Evolutionary conservation across 2,329 filamentous ascomycete species (phyloP), one percentile per base, ranked within the genome.

Genomic region (Penicillium sp.): DNA sequence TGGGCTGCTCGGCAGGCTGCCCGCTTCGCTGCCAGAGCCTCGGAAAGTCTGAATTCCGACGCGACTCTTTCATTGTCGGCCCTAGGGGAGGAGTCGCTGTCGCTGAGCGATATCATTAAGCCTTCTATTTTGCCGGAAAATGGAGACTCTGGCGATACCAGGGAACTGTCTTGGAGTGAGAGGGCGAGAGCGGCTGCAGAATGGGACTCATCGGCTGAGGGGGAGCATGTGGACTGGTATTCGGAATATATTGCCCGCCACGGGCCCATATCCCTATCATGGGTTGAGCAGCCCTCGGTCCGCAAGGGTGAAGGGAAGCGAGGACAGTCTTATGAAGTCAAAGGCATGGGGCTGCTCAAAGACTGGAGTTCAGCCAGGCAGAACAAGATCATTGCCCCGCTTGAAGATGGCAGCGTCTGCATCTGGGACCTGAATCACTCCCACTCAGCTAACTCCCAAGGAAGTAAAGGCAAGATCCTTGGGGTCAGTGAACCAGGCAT

Each of bases 361-460:
- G 81, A 82, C 20, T 76, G 76, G 64, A 77, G 74, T 22, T 78
- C 79, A 1, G 80, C 79, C 34, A 75, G 79, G n/a, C 74, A 82
- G 18, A 78, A 83, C 24, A 78, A 87, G 52, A 85, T 90, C 0
- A 81, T 96, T 16, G 87, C 89, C 0, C 90, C 92, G 2, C 78
- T 96, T 8, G 90, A 95, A 56, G 90, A 97, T 69, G 92, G 92
- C 0, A 91, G 89, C 50, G 82, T 97, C n/a, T 90, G 88, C 64
- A 75, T 96, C 7, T 97, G 92, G 92, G 89, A 96, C 68, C 77
- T 90, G 49, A 85, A 82, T 53, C 67, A 70, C 54, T 71, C 71
- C 4, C 69, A 74, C 55, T 61, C 60, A 1, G 61, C 62, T 20
- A 62, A 62, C 5, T 68, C 69, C 2, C 64, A 62, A 11, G 59